phyloP scores from a whole-genome alignment of 1,284 basidiomycete genomes.

The Moniliophthora roreri region DNA sequence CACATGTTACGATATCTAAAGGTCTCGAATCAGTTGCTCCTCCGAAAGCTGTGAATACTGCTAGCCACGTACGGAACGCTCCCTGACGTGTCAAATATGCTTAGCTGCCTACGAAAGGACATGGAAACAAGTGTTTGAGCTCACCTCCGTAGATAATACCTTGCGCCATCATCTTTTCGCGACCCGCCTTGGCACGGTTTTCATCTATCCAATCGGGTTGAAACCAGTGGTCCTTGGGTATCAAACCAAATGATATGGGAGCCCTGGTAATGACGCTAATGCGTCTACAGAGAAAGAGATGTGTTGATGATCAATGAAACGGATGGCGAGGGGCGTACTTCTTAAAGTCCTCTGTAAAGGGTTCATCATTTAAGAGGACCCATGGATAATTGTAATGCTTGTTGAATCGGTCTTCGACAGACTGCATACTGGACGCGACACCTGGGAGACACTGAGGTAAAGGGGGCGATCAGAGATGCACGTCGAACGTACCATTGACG shows the following conservation, averaged over 20 bases:
- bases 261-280: constrained; percentile 53
- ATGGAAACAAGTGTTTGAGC: constrained; percentile 9
- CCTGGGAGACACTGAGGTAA: constrained; percentile 43
- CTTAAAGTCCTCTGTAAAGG: constrained; percentile 71
- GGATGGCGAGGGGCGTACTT: constrained; percentile 32
- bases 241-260: constrained; percentile 66
- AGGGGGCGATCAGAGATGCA: constrained; percentile 25
- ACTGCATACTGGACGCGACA: constrained; percentile 52
- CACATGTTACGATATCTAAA: constrained; percentile 76
- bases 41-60: neutral
- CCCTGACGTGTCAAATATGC: constrained; percentile 21
- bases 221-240: constrained; percentile 74
- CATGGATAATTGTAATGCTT: constrained; percentile 66
- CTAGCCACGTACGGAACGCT: constrained; percentile 48
- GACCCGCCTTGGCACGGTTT: constrained; percentile 57
- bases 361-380: constrained; percentile 72
- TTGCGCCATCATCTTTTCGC: constrained; percentile 60
- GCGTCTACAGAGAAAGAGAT: constrained; percentile 43
- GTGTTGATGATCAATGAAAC: neutral
- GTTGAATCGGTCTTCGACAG: constrained; percentile 64
- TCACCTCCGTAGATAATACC: constrained; percentile 71
- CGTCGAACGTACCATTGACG: constrained; percentile 41
- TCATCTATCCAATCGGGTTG: constrained; percentile 85
- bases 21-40: constrained; percentile 4
- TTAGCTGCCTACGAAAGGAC: constrained; percentile 8